These are phyloP conservation scores for Colletotrichum falcatum DNA, from an alignment of 2,329 filamentous ascomycete genomes.

Conservation along the genomic window DNA sequence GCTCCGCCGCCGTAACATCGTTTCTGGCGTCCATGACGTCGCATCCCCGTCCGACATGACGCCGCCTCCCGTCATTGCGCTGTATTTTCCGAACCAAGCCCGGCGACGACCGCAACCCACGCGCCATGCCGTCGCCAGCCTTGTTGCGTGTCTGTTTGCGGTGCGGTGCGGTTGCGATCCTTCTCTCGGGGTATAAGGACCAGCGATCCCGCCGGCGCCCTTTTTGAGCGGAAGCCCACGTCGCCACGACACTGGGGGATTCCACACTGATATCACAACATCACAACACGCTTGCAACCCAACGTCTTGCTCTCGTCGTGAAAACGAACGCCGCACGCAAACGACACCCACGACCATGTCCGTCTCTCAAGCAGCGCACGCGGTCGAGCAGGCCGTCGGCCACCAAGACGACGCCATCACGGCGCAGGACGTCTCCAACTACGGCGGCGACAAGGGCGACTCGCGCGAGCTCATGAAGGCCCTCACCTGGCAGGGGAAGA, in stretches of 20 bases:
- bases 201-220: not conserved
- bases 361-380: conserved; percentile 73
- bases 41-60: conserved; percentile 28
- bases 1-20: conserved; percentile 22
- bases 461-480: conserved; percentile 79
- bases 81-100: not conserved
- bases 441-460: conserved; percentile 57
- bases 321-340: not conserved
- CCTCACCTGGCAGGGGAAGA: conserved; percentile 85
- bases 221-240: no score
- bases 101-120: no score
- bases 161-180: no score
- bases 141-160: not conserved
- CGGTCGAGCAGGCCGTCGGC: conserved; percentile 75
- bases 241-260: no score
- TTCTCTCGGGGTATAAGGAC: conserved; percentile 1
- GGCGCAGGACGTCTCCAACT: conserved; percentile 77
- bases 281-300: no score
- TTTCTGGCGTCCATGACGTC: conserved; percentile 33
- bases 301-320: not conserved
- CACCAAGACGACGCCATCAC: conserved; percentile 74
- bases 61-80: conserved; percentile 30
- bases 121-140: no score
- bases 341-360: conserved; percentile 60
- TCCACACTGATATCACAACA: no score